Evolutionary conservation across 306 rosid genomes (phyloP).

Genomic region (Quercus wislizeni): DNA sequence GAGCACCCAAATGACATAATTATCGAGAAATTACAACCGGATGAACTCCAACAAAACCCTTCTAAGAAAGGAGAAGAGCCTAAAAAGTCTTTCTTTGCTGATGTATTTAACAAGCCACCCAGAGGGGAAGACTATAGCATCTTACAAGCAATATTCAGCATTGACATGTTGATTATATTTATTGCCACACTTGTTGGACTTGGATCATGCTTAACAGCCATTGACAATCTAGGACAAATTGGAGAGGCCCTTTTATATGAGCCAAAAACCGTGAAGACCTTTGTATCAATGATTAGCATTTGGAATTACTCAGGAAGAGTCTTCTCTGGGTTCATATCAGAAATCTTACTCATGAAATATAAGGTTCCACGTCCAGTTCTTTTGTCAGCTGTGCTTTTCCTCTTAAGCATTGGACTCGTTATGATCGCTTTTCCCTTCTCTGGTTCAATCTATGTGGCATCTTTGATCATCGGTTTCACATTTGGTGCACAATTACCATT

Average conservation of each 20-base stretch:
- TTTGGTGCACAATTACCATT: constrained; percentile 48
- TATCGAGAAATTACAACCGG: constrained; percentile 1
- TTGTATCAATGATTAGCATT: constrained; percentile 40
- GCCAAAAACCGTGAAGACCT: constrained; percentile 13
- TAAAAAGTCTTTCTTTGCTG: constrained; percentile 1
- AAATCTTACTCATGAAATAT: constrained; percentile 20
- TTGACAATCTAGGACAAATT: constrained; percentile 47
- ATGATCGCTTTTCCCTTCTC: constrained; percentile 38
- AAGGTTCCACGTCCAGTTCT: constrained; percentile 40
- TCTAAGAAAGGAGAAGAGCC: background rate
- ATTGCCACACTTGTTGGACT: constrained; percentile 34
- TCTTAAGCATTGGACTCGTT: constrained; percentile 34
- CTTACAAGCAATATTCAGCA: constrained; percentile 35
- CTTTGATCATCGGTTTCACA: constrained; percentile 40
- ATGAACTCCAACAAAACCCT: background rate
- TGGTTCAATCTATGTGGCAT: constrained; percentile 39
- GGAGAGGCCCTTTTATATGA: constrained; percentile 45
- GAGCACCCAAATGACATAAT: background rate
- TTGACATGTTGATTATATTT: constrained; percentile 40
- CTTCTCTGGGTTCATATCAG: constrained; percentile 44
- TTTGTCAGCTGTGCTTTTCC: constrained; percentile 32
- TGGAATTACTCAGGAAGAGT: constrained; percentile 54
- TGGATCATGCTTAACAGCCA: constrained; percentile 40
- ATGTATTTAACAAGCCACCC: constrained; percentile 13
- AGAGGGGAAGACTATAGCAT: constrained; percentile 52